Evolutionary conservation across 2,329 filamentous ascomycete species (phyloP).

Genomic region (Paracoccidioides lutzii): DNA sequence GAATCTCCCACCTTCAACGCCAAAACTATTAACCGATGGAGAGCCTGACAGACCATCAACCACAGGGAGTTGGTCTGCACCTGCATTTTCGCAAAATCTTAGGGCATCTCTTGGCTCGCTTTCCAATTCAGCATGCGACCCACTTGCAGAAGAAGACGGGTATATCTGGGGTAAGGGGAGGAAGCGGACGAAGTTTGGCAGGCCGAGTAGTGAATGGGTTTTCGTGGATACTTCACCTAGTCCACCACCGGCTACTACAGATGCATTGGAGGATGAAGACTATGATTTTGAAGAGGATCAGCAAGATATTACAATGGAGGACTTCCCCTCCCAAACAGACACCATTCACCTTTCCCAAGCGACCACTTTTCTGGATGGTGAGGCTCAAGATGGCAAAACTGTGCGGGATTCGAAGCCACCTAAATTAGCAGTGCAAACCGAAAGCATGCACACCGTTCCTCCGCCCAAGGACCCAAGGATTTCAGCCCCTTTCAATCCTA

Average conservation of each 20-base stretch:
- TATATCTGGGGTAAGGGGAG: slow-evolving; percentile 47
- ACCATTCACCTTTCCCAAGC: background rate
- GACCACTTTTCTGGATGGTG: background rate
- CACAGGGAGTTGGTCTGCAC: slow-evolving; percentile 55
- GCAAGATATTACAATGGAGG: slow-evolving; percentile 6
- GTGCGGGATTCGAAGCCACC: background rate
- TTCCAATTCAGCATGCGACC: slow-evolving; percentile 51
- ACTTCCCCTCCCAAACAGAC: slow-evolving; percentile 9
- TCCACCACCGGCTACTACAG: slow-evolving; percentile 28
- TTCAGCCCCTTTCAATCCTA: background rate
- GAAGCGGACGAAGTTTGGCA: slow-evolving; percentile 58
- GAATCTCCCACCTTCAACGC: slow-evolving; percentile 15
- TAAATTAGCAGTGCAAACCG: background rate
- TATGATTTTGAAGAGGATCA: slow-evolving; percentile 2
- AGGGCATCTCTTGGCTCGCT: slow-evolving; percentile 56
- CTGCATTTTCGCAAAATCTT: slow-evolving; percentile 63
- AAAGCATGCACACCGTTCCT: slow-evolving; percentile 4
- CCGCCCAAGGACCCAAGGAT: background rate
- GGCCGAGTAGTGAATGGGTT: slow-evolving; percentile 58
- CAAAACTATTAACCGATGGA: slow-evolving; percentile 13
- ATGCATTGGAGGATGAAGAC: slow-evolving; percentile 6
- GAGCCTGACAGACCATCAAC: slow-evolving; percentile 10
- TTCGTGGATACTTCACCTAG: slow-evolving; percentile 60
- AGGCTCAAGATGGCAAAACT: background rate
- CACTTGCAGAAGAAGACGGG: slow-evolving; percentile 55